These are phyloP conservation scores for Neurospora sp. DNA, from an alignment of 2,329 filamentous ascomycete species.

Conservation along the genomic window DNA sequence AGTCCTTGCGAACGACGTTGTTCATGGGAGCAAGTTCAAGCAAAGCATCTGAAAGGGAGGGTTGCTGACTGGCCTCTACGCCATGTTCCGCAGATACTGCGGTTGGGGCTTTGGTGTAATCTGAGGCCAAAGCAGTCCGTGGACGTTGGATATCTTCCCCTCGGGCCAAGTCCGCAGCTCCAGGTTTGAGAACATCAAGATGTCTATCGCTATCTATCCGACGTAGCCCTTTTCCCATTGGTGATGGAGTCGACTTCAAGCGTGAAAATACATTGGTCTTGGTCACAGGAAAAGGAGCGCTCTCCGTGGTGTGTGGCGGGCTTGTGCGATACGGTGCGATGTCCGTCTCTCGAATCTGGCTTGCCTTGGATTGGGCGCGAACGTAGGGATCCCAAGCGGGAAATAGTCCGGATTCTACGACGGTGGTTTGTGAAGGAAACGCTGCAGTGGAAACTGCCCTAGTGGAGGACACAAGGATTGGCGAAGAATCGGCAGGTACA, in stretches of 20 bases:
- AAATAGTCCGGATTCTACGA: not conserved
- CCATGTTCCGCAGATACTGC: not conserved
- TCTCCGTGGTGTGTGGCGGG: not conserved
- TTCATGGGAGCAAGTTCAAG: not conserved
- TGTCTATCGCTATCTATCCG: conserved; percentile 12
- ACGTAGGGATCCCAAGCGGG: not conserved
- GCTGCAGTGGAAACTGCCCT: not conserved
- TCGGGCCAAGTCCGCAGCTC: not conserved
- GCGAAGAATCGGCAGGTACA: not conserved
- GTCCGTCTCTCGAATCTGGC: not conserved
- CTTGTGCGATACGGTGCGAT: not conserved
- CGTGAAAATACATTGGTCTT: not conserved
- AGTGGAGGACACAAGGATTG: not conserved
- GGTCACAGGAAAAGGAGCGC: not conserved
- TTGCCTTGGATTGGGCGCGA: not conserved
- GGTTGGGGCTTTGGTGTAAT: not conserved
- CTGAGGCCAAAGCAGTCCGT: not conserved
- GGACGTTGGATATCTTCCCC: not conserved
- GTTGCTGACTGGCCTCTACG: not conserved
- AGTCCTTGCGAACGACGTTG: not conserved
- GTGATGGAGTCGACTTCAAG: not conserved
- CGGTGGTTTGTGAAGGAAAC: not conserved
- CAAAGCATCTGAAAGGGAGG: not conserved
- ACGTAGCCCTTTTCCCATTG: conserved; percentile 1
- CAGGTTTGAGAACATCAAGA: not conserved